Percentiles rank a stretch among this genome's conserved stretches.
Conservation (phyloP, 345 rosid species). For the Pseudoturritis turrita region DNA sequence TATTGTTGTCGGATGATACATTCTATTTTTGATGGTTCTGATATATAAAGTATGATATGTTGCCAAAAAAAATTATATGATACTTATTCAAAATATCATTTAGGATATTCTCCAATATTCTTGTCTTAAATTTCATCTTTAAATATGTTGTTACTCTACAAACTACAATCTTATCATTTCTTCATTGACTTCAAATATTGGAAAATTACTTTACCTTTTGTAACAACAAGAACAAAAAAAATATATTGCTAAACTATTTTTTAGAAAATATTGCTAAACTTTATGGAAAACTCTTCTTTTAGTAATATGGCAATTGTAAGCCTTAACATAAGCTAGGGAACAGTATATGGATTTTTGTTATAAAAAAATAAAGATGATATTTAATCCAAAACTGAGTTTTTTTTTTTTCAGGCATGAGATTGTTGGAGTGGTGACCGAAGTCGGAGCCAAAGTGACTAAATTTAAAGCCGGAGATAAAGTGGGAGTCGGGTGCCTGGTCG, state of each 20-base stretch:
- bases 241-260: background rate
- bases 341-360: no score
- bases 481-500: conserved; percentile 53
- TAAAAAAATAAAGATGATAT: background rate
- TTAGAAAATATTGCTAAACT: no score
- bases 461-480: conserved; percentile 54
- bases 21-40: background rate
- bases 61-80: no score
- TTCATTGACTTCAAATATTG: background rate
- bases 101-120: background rate
- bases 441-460: conserved; percentile 44
- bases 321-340: background rate
- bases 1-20: background rate
- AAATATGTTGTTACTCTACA: no score
- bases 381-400: background rate
- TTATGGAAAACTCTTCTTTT: background rate
- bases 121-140: background rate
- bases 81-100: background rate
- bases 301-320: background rate
- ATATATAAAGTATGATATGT: background rate
- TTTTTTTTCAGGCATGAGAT: conserved; percentile 54
- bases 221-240: background rate
- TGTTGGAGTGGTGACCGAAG: conserved; percentile 48
- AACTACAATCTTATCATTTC: no score
- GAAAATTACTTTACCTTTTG: background rate